Evolutionary conservation across 192 early-diverging fungal species (phyloP).

Genomic region (Coemansia furcata): DNA sequence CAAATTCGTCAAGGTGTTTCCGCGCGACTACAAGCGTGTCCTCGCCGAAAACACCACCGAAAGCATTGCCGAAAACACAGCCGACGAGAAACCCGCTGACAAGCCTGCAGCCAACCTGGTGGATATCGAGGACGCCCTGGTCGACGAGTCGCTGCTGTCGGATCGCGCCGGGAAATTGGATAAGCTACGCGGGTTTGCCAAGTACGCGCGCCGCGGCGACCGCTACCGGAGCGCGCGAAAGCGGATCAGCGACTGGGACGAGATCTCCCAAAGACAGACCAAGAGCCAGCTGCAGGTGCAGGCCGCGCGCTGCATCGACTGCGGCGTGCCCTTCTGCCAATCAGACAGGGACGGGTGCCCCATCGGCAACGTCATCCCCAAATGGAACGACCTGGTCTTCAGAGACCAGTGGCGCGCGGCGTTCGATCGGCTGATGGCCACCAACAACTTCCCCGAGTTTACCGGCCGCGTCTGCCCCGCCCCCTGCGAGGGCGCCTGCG

Average conservation of each 20-base stretch:
- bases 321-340: slow-evolving; percentile 99
- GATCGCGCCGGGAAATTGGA: slow-evolving; percentile 75
- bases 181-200: slow-evolving; percentile 93
- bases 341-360: slow-evolving; percentile 92
- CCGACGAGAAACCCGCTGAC: background rate
- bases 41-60: slow-evolving; percentile 62
- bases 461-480: slow-evolving; percentile 99
- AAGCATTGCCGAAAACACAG: background rate
- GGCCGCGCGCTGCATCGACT: slow-evolving; percentile 97
- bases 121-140: slow-evolving; percentile 88
- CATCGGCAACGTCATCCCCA: slow-evolving; percentile 98
- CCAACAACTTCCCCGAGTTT: slow-evolving; percentile 99
- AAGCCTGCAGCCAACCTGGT: slow-evolving; percentile 62
- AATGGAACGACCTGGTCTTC: slow-evolving; percentile 98
- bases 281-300: slow-evolving; percentile 82
- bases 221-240: slow-evolving; percentile 79
- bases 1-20: slow-evolving; percentile 91
- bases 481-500: slow-evolving; percentile 96
- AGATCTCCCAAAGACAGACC: slow-evolving; percentile 88
- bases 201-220: slow-evolving; percentile 88
- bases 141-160: slow-evolving; percentile 73
- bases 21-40: slow-evolving; percentile 85
- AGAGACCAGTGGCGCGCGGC: slow-evolving; percentile 96
- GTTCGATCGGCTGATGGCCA: slow-evolving; percentile 87
- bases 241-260: slow-evolving; percentile 88